These are phyloP conservation scores for Calonectria pseudoreteaudii DNA, from an alignment of 2,329 filamentous ascomycete genomes.

Conservation along the genomic window DNA sequence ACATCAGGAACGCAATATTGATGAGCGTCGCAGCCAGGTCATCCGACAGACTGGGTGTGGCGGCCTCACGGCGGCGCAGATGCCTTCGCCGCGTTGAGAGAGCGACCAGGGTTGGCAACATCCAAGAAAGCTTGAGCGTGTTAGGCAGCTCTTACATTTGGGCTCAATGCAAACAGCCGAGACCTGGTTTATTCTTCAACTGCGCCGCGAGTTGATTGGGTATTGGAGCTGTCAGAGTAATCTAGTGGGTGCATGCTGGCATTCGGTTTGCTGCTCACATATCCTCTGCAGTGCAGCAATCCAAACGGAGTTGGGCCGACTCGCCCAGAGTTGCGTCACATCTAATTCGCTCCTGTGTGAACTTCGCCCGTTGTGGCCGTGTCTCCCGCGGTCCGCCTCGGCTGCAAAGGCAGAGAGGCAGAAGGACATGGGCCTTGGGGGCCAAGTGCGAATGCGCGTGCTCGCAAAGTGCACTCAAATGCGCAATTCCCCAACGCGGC, in stretches of 20 bases:
- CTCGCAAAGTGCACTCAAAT: background rate
- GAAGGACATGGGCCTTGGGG: background rate
- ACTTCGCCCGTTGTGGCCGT: background rate
- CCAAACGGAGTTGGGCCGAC: background rate
- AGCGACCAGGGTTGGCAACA: background rate
- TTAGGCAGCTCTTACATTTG: background rate
- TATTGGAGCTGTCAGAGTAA: background rate
- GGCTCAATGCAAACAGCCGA: background rate
- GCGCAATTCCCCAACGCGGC: background rate
- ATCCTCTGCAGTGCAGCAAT: background rate
- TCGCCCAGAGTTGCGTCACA: background rate
- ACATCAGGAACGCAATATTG: background rate
- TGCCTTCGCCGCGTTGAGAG: background rate
- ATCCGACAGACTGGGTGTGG: background rate
- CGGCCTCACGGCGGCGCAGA: background rate
- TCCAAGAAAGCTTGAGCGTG: background rate
- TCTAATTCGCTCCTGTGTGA: background rate
- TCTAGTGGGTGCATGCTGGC: background rate
- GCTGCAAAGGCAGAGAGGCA: background rate
- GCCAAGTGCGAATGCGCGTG: background rate
- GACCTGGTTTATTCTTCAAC: background rate
- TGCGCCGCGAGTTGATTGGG: constrained; percentile 3
- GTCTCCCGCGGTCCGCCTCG: constrained; percentile 1
- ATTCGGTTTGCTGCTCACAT: background rate
- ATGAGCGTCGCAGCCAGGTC: background rate